Evolutionary conservation across 2,329 filamentous ascomycete species (phyloP).

Genomic region (Aspergillus niger): DNA sequence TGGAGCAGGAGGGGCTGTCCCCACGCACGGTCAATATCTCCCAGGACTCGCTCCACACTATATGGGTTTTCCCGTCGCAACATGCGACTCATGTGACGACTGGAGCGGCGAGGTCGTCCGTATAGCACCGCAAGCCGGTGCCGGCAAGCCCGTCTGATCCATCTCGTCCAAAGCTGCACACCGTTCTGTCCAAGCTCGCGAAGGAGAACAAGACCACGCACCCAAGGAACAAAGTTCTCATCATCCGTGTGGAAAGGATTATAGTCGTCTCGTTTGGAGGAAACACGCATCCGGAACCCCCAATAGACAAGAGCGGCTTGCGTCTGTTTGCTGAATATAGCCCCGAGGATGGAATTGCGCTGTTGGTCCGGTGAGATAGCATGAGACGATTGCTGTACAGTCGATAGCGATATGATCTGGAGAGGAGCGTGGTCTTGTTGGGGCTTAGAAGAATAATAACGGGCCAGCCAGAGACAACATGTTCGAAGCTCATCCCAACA

Average conservation of each 20-base stretch:
- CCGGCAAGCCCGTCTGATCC: conserved; percentile 37
- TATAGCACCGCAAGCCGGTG: conserved; percentile 42
- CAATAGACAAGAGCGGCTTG: conserved; percentile 53
- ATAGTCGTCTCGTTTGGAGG: conserved; percentile 22
- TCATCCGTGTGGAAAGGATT: conserved; percentile 21
- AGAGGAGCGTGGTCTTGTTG: conserved; percentile 16
- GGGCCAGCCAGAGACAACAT: conserved; percentile 55
- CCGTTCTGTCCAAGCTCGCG: conserved; percentile 40
- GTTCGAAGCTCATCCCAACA: conserved; percentile 55
- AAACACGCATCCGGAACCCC: conserved; percentile 47
- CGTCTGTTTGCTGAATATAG: conserved; percentile 46
- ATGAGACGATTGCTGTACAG: background rate
- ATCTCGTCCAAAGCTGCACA: conserved; percentile 32
- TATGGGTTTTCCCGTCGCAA: conserved; percentile 42
- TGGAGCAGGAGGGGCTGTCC: conserved; percentile 33
- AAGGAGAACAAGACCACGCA: conserved; percentile 43
- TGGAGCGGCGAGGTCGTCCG: conserved; percentile 33
- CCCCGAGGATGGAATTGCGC: conserved; percentile 34
- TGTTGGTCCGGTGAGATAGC: conserved; percentile 3
- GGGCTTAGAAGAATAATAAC: conserved; percentile 37
- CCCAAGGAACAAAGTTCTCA: conserved; percentile 39
- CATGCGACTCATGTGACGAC: conserved; percentile 36
- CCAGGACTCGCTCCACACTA: conserved; percentile 30
- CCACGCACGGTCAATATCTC: conserved; percentile 40
- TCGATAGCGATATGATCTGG: conserved; percentile 12